Conservation (phyloP, 2,329 filamentous ascomycete species). For the Trichoderma atroviride region DNA sequence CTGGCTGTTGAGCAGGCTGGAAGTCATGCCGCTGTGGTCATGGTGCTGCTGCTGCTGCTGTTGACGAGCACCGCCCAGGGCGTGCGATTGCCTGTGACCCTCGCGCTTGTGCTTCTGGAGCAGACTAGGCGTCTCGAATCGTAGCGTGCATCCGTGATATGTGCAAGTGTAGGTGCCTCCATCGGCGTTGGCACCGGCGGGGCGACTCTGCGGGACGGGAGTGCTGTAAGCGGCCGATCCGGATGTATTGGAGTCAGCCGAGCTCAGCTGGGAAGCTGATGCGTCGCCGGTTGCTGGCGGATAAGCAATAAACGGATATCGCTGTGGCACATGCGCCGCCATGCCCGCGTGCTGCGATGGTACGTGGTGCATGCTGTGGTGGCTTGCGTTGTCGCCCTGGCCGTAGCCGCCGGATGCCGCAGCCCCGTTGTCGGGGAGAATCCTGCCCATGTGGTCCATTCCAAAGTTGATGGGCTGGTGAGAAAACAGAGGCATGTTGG, state of each 20-base stretch:
- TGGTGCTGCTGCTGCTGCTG: constrained; percentile 32
- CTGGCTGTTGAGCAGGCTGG: constrained; percentile 75
- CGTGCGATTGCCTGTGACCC: constrained; percentile 77
- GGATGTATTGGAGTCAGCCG: constrained; percentile 49
- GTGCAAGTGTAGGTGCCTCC: constrained; percentile 94
- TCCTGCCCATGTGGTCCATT: constrained; percentile 46
- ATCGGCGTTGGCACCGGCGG: constrained; percentile 69
- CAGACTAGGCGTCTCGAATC: constrained; percentile 84
- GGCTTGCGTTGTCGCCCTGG: constrained; percentile 5
- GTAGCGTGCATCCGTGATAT: constrained; percentile 84
- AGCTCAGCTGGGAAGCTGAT: constrained; percentile 45
- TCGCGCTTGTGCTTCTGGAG: constrained; percentile 97
- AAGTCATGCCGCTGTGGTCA: constrained; percentile 47
- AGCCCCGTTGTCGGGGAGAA: constrained; percentile 31
- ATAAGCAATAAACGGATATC: constrained; percentile 54
- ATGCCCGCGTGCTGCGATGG: constrained; percentile 43
- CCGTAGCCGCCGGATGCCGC: constrained; percentile 27
- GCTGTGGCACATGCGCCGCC: constrained; percentile 47
- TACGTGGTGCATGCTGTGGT: constrained; percentile 34
- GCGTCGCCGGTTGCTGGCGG: constrained; percentile 40
- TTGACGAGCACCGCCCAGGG: constrained; percentile 34
- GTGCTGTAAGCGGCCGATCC: constrained; percentile 41
- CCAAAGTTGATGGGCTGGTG: constrained; percentile 55
- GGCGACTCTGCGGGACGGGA: constrained; percentile 49
- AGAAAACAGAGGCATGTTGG: constrained; percentile 71